Percentiles rank a stretch among this genome's conserved stretches.
Evolutionary conservation across 2,329 filamentous ascomycete genomes (phyloP).

Genomic region (Scytalidium sp.): DNA sequence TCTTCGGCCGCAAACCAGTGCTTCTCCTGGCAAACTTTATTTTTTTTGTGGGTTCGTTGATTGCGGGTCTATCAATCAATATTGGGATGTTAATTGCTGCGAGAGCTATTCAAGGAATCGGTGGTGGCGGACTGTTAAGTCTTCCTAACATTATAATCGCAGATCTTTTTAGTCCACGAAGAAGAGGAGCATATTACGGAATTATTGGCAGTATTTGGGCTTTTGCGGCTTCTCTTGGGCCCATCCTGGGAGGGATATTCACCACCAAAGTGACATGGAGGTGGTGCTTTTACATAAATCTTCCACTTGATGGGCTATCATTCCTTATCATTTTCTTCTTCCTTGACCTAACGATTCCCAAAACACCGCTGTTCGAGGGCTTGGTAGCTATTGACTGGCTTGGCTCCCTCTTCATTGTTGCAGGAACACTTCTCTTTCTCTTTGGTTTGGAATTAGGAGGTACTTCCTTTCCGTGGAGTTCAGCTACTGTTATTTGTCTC

Average conservation of each 20-base stretch:
- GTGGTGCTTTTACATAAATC: slow-evolving; percentile 51
- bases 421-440: slow-evolving; percentile 76
- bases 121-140: slow-evolving; percentile 55
- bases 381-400: slow-evolving; percentile 54
- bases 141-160: slow-evolving; percentile 48
- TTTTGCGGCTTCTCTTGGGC: slow-evolving; percentile 57
- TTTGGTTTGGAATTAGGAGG: slow-evolving; percentile 81
- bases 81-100: slow-evolving; percentile 64
- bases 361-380: slow-evolving; percentile 52
- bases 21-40: slow-evolving; percentile 52
- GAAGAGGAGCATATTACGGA: slow-evolving; percentile 59
- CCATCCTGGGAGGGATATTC: slow-evolving; percentile 60
- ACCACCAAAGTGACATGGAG: slow-evolving; percentile 56
- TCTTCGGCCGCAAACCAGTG: slow-evolving; percentile 50
- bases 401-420: slow-evolving; percentile 60
- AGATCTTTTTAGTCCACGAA: slow-evolving; percentile 58
- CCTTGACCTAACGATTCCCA: slow-evolving; percentile 59
- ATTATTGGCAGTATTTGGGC: slow-evolving; percentile 60
- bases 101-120: slow-evolving; percentile 59
- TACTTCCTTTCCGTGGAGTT: slow-evolving; percentile 68
- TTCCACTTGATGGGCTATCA: slow-evolving; percentile 26
- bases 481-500: slow-evolving; percentile 70
- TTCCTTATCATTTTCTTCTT: slow-evolving; percentile 56
- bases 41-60: slow-evolving; percentile 62
- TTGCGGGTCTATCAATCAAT: slow-evolving; percentile 59